Evolutionary conservation across 2,329 filamentous ascomycete species (phyloP), one percentile per base, ranked within the genome.

Genomic region (Talaromyces sp.): DNA sequence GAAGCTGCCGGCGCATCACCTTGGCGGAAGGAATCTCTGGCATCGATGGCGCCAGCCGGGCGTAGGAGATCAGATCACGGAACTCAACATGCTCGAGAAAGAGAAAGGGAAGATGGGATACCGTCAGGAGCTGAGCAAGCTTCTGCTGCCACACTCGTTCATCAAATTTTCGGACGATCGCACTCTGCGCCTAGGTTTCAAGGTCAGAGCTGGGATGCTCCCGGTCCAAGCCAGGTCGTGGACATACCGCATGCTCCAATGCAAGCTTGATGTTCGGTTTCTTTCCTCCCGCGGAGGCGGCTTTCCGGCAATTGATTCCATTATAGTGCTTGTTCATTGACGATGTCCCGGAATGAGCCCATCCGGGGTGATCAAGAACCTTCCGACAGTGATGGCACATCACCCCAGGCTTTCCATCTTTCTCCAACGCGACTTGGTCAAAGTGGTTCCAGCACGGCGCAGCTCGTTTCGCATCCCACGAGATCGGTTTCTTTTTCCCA

Each of bases 81-180:
- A 49, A 27, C 45, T 49, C n/a, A 22, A n/a, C 10, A 13, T 49
- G 45, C 13, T 49, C 45, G 9, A 49, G 22, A 27, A 49, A 8
- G 22, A 22, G 45, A 49, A 49, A 49, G 25, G 45, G 45, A 49
- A 49, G 45, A 9, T 27, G 6, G 22, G 22, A 5, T n/a, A 5
- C 25, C 9, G 45, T 49, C 10, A 49, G 22, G 13, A 22, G 9
- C 5, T 2, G 10, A 27, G 25, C 5, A 49, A 49, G n/a, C 22
- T 49, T 27, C n/a, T 49, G 9, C 22, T 49, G n/a, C 91, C 58
- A 84, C 15, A 17, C 39, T 13, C 15, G 39, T 13, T 41, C 15
- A 41, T 41, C 15, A 41, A 41, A 22, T 22, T 22, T 22, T 22
- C 19, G 19, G 19, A 22, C 19, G 19, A 22, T 22, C 19, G 19